Evolutionary conservation across 768 basidiomycete species (phyloP).

Genomic region (Rubroboletus satanas): DNA sequence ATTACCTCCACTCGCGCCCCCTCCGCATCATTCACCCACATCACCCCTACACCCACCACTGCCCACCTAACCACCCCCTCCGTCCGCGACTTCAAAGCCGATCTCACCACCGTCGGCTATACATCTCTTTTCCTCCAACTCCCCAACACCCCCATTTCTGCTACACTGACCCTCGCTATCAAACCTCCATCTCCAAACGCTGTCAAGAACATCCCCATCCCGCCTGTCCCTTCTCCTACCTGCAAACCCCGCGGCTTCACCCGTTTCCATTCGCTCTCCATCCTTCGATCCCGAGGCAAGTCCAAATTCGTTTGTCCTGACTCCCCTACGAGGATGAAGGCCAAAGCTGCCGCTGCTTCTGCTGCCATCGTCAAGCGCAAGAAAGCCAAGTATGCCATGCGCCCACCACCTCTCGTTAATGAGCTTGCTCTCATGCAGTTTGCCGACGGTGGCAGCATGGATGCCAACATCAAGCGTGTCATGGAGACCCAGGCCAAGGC

Average conservation of each 20-base stretch:
- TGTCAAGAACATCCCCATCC: conserved; percentile 19
- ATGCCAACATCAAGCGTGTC: conserved; percentile 49
- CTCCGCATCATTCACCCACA: conserved; percentile 40
- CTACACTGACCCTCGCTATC: conserved; percentile 9
- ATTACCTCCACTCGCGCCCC: conserved; percentile 34
- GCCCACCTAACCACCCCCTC: conserved; percentile 37
- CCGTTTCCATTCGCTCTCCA: conserved; percentile 51
- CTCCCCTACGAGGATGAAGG: conserved; percentile 25
- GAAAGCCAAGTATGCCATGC: conserved; percentile 47
- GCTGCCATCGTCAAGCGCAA: conserved; percentile 44
- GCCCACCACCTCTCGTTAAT: conserved; percentile 50
- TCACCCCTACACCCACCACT: conserved; percentile 40
- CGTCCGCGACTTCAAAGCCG: conserved; percentile 43
- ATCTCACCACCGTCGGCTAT: conserved; percentile 62
- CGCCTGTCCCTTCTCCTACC: conserved; percentile 7
- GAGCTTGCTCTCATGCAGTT: conserved; percentile 72
- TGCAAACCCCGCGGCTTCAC: conserved; percentile 33
- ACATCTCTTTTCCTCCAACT: conserved; percentile 62
- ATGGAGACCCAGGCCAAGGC: conserved; percentile 55
- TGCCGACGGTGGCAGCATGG: conserved; percentile 56
- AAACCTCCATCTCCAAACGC: conserved; percentile 3
- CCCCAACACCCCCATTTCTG: conserved; percentile 44
- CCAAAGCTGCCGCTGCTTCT: conserved; percentile 15
- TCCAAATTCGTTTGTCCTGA: conserved; percentile 34
- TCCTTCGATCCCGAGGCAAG: conserved; percentile 39